Percentiles rank a stretch among this genome's conserved stretches.
phyloP scores from a whole-genome alignment of 208 protist genomes.

The Acanthamoeba sp. region DNA sequence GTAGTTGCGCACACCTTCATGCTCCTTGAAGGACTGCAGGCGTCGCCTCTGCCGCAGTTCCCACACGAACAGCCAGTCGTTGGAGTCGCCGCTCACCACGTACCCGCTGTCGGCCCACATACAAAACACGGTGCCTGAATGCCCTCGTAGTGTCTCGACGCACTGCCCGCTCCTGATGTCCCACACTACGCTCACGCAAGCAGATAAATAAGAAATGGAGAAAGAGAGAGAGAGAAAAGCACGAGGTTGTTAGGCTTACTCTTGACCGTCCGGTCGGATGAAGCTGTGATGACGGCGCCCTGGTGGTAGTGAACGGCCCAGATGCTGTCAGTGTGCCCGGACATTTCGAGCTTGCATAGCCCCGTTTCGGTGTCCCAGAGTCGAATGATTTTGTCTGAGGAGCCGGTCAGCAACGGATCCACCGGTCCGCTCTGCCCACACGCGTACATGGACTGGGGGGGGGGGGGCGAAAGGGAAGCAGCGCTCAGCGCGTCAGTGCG shows the following conservation, averaged over 20 bases:
- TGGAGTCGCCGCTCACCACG: slow-evolving; percentile 52
- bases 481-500: too few species aligned
- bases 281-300: slow-evolving; percentile 32
- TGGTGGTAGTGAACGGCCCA: slow-evolving; percentile 43
- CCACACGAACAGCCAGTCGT: slow-evolving; percentile 54
- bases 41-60: slow-evolving; percentile 41
- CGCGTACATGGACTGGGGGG: slow-evolving; percentile 49
- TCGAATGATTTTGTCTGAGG: slow-evolving; percentile 54
- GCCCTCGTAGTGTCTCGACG: slow-evolving; percentile 19
- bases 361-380: slow-evolving; percentile 51
- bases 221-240: background rate
- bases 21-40: slow-evolving; percentile 49
- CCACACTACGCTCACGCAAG: slow-evolving; percentile 11
- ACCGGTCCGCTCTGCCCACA: slow-evolving; percentile 3
- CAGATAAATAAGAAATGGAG: too few species aligned
- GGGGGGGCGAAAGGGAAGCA: background rate
- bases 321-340: slow-evolving; percentile 46
- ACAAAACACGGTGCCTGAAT: slow-evolving; percentile 16
- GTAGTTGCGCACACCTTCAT: background rate
- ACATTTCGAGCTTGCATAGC: slow-evolving; percentile 50
- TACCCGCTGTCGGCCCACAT: slow-evolving; percentile 48
- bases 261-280: slow-evolving; percentile 39
- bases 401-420: slow-evolving; percentile 41
- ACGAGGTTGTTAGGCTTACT: background rate
- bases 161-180: slow-evolving; percentile 1